These are phyloP conservation scores for Delitschia confertaspora DNA, from an alignment of 495 filamentous ascomycete genomes.

Conservation along the genomic window DNA sequence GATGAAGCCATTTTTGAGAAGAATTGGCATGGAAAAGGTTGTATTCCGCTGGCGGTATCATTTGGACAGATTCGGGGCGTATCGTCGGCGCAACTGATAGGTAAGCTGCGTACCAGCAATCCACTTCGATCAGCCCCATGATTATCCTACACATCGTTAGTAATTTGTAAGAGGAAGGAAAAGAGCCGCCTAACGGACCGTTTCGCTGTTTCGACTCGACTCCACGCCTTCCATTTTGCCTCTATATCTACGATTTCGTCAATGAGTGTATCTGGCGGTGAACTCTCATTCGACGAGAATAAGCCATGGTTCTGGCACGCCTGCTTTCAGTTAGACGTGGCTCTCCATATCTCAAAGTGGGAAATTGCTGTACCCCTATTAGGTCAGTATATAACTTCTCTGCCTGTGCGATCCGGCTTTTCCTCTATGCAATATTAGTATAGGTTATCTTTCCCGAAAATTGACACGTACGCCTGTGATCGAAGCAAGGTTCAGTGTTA, in stretches of 20 bases:
- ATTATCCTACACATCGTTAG: conserved; percentile 36
- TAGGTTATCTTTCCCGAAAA: not conserved
- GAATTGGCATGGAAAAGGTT: conserved; percentile 41
- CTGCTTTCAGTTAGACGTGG: too few relatives aligned
- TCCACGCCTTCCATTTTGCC: conserved; percentile 47
- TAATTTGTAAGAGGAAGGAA: not conserved
- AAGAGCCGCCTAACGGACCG: conserved; percentile 42
- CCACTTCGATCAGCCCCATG: conserved; percentile 42
- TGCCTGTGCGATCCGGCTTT: conserved; percentile 39
- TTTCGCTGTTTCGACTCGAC: conserved; percentile 44
- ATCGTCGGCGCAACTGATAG: conserved; percentile 43
- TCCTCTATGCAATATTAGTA: conserved; percentile 36
- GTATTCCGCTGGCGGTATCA: conserved; percentile 43
- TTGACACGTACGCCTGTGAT: conserved; percentile 40
- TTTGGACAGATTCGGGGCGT: conserved; percentile 41
- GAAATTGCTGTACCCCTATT: conserved; percentile 45
- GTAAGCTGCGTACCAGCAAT: conserved; percentile 45
- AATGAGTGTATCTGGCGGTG: conserved; percentile 41
- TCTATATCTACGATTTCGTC: conserved; percentile 42
- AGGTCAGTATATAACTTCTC: conserved; percentile 46
- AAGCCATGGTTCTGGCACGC: conserved; percentile 45
- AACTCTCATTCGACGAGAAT: conserved; percentile 41
- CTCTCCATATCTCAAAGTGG: too few relatives aligned
- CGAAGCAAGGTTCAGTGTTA: conserved; percentile 43
- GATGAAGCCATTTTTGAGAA: conserved; percentile 42